Base-by-base conservation (phyloP, 495 filamentous ascomycete genomes). In the Penicillium fimorum region DNA sequence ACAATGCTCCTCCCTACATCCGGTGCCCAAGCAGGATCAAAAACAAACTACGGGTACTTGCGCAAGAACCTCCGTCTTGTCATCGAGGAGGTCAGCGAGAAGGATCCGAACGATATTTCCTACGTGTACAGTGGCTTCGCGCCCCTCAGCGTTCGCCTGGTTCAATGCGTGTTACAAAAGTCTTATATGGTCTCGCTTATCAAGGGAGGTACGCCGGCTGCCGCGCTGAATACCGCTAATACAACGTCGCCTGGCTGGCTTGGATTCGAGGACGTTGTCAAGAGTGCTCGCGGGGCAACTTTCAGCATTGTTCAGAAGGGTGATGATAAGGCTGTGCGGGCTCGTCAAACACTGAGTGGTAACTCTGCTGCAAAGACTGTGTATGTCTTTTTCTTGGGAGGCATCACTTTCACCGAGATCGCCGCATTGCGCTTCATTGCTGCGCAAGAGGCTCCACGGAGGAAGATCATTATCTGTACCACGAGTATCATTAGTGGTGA, bases 111-210 rank as follows among this genome's bases (percentile, higher is more conserved):
- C 61, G 95, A 99, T 58, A 89, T 97, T 58, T 90, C 95, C 10
- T 99, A 97, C 66, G 92, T 96, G 33, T 99, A 96, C 77, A 93
- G 89, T 60, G 95, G 95, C 44, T 97, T 97, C 68, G 95, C 95
- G 6, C 94, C 95, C 3, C 81, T 99, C 22, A 95, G 89, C 53
- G 81, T 97, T 57, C 89, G 95, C 15, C 83, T 99, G 17, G 87
- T 99, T n/a, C 95, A 99, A 73, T 94, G 89, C 62, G 81, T 97
- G 33, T 70, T 97, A 51, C 93, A 97, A 70, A 99, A 99, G 70
- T 83, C 85, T 42, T 88, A 90, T 58, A 79, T 93, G 38, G 75
- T 88, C 5, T 85, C 86, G 6, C 81, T 91, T 17, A 84, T 84
- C 49, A 81, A 81, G 52, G 84, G 86, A 29, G 72, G 77, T 11